Percentiles rank a stretch among this genome's conserved stretches.
phyloP scores from a whole-genome alignment of 192 early-diverging fungal genomes.

The Gryganskiella cystojenkinii region DNA sequence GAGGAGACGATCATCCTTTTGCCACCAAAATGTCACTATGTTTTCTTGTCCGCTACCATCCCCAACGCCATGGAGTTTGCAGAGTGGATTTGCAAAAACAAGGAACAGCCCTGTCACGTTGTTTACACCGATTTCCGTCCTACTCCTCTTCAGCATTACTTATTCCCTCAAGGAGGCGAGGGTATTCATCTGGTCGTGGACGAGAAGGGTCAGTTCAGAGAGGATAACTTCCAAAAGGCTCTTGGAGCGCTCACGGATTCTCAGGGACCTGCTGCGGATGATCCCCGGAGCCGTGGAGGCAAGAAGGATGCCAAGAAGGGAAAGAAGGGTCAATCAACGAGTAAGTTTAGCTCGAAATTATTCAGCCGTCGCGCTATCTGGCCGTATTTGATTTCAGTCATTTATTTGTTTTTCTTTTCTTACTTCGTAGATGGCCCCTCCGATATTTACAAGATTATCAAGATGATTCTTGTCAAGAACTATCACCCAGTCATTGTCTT shows the following conservation, averaged over 20 bases:
- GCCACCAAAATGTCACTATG: conserved; percentile 91
- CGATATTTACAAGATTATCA: conserved; percentile 94
- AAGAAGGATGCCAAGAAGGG: conserved; percentile 69
- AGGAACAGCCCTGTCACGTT: conserved; percentile 98
- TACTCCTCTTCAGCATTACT: conserved; percentile 96
- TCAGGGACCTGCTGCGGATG: conserved; percentile 64
- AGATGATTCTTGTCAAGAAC: conserved; percentile 94
- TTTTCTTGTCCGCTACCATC: conserved; percentile 98
- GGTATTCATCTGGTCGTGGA: conserved; percentile 97
- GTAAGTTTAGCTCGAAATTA: conserved; percentile 9
- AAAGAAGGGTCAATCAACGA: conserved; percentile 46
- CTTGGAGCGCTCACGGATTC: conserved; percentile 76
- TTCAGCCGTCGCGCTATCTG: neutral
- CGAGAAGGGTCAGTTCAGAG: conserved; percentile 93
- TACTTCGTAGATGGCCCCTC: conserved; percentile 60
- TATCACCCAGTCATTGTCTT: conserved; percentile 99
- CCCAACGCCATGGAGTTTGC: conserved; percentile 99
- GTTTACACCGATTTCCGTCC: conserved; percentile 98
- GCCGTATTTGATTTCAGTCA: neutral
- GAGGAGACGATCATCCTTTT: conserved; percentile 98
- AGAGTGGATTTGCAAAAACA: conserved; percentile 96
- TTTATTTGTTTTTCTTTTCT: neutral
- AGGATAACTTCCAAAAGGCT: conserved; percentile 96
- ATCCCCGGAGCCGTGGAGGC: conserved; percentile 56
- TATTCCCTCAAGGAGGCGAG: conserved; percentile 91